Conservation (phyloP, 192 early-diverging fungal species). For the Coemansia sp. region DNA sequence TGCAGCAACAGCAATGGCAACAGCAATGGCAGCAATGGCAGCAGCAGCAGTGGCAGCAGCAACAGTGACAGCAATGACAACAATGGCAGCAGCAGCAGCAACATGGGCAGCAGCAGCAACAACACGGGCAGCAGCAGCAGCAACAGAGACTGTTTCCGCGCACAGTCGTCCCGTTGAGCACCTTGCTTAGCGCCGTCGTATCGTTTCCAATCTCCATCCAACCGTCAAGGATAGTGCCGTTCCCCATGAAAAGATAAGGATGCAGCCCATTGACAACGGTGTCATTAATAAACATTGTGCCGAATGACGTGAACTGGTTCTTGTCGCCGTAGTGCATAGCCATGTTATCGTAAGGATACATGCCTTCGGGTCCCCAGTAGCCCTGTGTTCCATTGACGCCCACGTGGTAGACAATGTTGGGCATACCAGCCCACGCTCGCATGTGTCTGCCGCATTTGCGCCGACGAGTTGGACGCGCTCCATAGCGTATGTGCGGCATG, state of each 20-base stretch:
- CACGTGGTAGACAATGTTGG: conserved; percentile 24
- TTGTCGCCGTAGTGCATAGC: conserved; percentile 44
- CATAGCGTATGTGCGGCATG: conserved; percentile 1
- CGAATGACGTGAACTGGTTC: conserved; percentile 30
- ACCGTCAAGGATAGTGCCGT: conserved; percentile 40
- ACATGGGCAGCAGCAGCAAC: conserved; percentile 22
- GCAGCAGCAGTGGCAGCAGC: conserved; percentile 26
- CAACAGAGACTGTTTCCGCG: conserved; percentile 29
- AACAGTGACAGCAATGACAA: conserved; percentile 24
- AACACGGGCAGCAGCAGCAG: conserved; percentile 22
- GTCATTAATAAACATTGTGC: conserved; percentile 50
- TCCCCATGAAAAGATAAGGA: conserved; percentile 44
- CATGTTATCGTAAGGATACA: conserved; percentile 43
- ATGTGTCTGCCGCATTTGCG: conserved; percentile 18
- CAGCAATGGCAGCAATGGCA: conserved; percentile 47
- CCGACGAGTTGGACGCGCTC: background rate
- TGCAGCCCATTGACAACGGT: conserved; percentile 38
- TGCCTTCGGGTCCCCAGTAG: conserved; percentile 45
- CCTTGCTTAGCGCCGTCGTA: conserved; percentile 33
- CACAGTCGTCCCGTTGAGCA: conserved; percentile 30
- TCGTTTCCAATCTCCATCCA: conserved; percentile 47
- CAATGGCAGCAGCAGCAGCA: conserved; percentile 25
- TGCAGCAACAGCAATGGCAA: conserved; percentile 45
- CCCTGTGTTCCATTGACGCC: conserved; percentile 30
- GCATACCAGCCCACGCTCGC: conserved; percentile 24